phyloP scores from a whole-genome alignment of 768 basidiomycete species.

The Exsudoporus frostii region DNA sequence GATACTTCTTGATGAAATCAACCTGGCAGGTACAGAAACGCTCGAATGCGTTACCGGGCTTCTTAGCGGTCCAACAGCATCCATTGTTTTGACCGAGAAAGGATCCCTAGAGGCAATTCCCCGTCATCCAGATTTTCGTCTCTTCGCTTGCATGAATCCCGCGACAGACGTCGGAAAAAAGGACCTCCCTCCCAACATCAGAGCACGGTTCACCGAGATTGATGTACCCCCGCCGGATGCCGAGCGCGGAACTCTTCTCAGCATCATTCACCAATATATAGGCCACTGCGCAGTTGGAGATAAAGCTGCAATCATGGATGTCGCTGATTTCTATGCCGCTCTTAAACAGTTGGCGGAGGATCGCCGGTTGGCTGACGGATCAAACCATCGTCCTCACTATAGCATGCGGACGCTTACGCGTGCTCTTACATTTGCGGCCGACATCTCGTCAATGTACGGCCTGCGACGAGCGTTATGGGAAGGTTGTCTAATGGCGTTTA shows the following conservation, averaged over 20 bases:
- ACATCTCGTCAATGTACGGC: slow-evolving; percentile 72
- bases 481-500: slow-evolving; percentile 96
- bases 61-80: slow-evolving; percentile 79
- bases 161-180: slow-evolving; percentile 99
- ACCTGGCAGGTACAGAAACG: slow-evolving; percentile 91
- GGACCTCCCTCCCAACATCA: slow-evolving; percentile 87
- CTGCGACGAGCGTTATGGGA: slow-evolving; percentile 91
- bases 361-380: slow-evolving; percentile 86
- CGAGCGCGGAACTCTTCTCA: slow-evolving; percentile 84
- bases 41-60: slow-evolving; percentile 90
- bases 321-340: slow-evolving; percentile 85
- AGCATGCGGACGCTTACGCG: slow-evolving; percentile 95
- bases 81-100: slow-evolving; percentile 90
- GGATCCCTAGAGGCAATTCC: slow-evolving; percentile 87
- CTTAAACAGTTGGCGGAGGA: slow-evolving; percentile 73
- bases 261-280: slow-evolving; percentile 87
- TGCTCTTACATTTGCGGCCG: slow-evolving; percentile 85
- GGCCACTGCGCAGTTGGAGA: slow-evolving; percentile 81
- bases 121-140: slow-evolving; percentile 91
- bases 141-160: slow-evolving; percentile 99
- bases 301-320: slow-evolving; percentile 81
- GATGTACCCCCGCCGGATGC: slow-evolving; percentile 93
- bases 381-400: slow-evolving; percentile 90
- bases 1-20: slow-evolving; percentile 95
- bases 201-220: slow-evolving; percentile 91